phyloP scores from a whole-genome alignment of 1,284 basidiomycete species.

The Puccinia polysora region DNA sequence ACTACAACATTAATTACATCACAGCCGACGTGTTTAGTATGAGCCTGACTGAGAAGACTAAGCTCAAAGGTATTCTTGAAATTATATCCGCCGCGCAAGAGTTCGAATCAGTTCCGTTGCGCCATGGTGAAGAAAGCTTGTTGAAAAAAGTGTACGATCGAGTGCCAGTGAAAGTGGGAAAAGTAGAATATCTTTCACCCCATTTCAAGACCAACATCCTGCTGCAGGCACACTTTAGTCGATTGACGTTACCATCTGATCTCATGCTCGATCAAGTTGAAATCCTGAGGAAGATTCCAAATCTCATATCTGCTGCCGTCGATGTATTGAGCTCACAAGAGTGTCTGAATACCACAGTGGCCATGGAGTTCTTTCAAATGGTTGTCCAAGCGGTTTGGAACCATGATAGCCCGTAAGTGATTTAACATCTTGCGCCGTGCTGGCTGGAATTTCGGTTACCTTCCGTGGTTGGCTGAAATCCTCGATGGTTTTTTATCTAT shows the following conservation, averaged over 20 bases:
- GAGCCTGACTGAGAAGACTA: conserved; percentile 93
- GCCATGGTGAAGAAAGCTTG: conserved; percentile 58
- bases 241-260: conserved; percentile 83
- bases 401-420: conserved; percentile 57
- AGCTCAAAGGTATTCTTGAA: conserved; percentile 91
- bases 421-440: conserved; percentile 71
- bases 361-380: conserved; percentile 99
- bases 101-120: conserved; percentile 89
- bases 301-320: conserved; percentile 68
- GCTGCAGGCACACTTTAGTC: conserved; percentile 92
- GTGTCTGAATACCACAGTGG: conserved; percentile 86
- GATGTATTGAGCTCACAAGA: conserved; percentile 97
- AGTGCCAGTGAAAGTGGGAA: conserved; percentile 77
- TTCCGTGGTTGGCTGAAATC: conserved; percentile 77
- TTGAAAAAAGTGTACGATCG: conserved; percentile 78
- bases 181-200: conserved; percentile 79
- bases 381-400: conserved; percentile 98
- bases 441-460: too few relatives aligned
- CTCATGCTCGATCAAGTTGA: conserved; percentile 82
- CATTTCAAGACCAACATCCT: conserved; percentile 98
- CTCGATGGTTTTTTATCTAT: conserved; percentile 12
- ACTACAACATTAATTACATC: conserved; percentile 82
- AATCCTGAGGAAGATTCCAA: conserved; percentile 83
- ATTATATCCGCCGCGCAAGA: conserved; percentile 94
- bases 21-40: conserved; percentile 95